A percentile compares a stretch with the other conserved stretches of the same genome.
These are phyloP conservation scores for Claviceps lovelessii DNA, from an alignment of 2,329 filamentous ascomycete genomes.

Conservation along the genomic window DNA sequence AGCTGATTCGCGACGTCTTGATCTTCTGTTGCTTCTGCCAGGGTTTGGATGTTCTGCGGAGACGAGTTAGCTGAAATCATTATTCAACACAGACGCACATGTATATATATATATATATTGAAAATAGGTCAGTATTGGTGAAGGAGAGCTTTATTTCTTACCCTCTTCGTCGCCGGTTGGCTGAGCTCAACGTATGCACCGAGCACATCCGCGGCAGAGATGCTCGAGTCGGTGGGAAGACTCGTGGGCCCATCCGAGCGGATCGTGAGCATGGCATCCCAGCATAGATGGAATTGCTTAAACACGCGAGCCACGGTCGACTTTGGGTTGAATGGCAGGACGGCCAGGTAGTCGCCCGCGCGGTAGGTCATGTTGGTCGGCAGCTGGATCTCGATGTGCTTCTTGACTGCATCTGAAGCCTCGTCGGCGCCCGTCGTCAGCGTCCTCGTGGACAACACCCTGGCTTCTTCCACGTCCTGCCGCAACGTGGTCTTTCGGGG, in stretches of 20 bases:
- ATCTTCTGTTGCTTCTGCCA: constrained; percentile 35
- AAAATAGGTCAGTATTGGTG: too few species aligned
- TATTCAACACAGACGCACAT: not conserved
- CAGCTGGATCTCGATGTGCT: constrained; percentile 52
- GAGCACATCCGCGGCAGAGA: constrained; percentile 50
- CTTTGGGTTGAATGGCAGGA: constrained; percentile 56
- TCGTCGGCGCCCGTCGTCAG: constrained; percentile 26
- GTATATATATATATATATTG: not conserved
- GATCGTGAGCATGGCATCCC: constrained; percentile 54
- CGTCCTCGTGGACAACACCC: constrained; percentile 37
- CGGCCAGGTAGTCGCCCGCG: constrained; percentile 62
- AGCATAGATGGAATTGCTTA: constrained; percentile 49
- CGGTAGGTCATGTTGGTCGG: constrained; percentile 52
- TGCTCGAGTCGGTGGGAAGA: constrained; percentile 39
- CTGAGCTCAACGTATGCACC: constrained; percentile 59
- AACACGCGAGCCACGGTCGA: constrained; percentile 49
- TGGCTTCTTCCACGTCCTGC: constrained; percentile 48
- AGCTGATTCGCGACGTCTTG: constrained; percentile 29
- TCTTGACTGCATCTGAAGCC: constrained; percentile 38
- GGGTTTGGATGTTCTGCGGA: constrained; percentile 21
- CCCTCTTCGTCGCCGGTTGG: constrained; percentile 57
- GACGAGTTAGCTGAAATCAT: not conserved
- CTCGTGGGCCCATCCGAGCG: constrained; percentile 34
- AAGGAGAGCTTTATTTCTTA: constrained; percentile 13
- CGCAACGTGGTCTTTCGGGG: constrained; percentile 43